Evolutionary conservation across 495 filamentous ascomycete species (phyloP), one percentile per base, ranked within the genome.

Genomic region (Physcia stellaris): DNA sequence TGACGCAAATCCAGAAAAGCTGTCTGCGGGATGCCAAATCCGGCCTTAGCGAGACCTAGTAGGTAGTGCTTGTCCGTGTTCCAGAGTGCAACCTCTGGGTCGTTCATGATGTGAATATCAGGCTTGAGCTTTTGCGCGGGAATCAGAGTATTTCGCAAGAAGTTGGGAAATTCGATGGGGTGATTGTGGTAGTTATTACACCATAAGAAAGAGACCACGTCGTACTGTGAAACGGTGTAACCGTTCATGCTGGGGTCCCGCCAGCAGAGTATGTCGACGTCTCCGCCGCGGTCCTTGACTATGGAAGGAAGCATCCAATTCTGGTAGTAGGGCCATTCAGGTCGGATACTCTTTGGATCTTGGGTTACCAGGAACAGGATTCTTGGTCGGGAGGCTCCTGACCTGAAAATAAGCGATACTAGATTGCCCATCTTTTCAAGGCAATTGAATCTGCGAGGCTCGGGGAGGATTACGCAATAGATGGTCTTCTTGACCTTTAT

Each of bases 61-160:
- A 39, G 36, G 22, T 29, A 39, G 16, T 39, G 36, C 16, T 39
- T 39, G 24, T 39, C 24, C 3, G 9, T 18, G 13, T 39, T 39
- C 36, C 21, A 39, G 13, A 39, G 36, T 16, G 30, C 6, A 4
- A 39, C 16, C 21, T 4, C 30, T 16, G 24, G 36, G 6, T 39
- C 36, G 9, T 39, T 39, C 24, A 29, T 28, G 24, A 29, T 39
- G 36, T 39, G 36, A 4, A 39, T 1, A 27, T n/a, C 15, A 17
- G 36, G 24, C 3, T 39, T 28, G 4, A 39, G 4, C 18, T 19
- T 11, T 29, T 39, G 21, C 24, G 24, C 22, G 17, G 36, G 36
- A 4, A 39, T 18, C 9, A 28, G 36, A 4, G 22, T n/a, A 39
- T 27, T n/a, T n/a, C n/a, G n/a, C n/a, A n/a, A 12, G 30, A 29